phyloP scores from a whole-genome alignment of 495 filamentous ascomycete species.

The Aspergillus incahuasiensis region DNA sequence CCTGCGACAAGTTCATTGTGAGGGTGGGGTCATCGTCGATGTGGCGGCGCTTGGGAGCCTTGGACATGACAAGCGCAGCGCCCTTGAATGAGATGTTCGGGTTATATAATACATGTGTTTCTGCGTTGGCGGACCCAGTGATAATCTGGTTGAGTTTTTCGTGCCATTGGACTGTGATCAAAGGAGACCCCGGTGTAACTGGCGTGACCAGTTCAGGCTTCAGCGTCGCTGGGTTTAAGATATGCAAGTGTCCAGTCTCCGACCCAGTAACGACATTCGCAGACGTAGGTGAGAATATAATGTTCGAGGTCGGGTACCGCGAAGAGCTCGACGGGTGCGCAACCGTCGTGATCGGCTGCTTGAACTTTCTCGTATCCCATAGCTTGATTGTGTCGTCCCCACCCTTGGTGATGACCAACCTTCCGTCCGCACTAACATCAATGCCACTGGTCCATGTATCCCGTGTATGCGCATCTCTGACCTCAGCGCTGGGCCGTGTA shows the following conservation, averaged over 20 bases:
- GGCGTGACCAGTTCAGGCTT: conserved; percentile 77
- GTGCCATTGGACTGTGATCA: conserved; percentile 88
- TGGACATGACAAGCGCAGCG: conserved; percentile 84
- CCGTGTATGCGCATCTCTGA: conserved; percentile 74
- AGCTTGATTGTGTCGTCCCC: conserved; percentile 85
- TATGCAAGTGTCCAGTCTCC: conserved; percentile 78
- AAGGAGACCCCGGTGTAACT: conserved; percentile 73
- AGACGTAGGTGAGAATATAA: conserved; percentile 79
- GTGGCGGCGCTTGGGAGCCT: conserved; percentile 89
- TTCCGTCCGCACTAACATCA: conserved; percentile 86
- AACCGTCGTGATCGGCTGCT: conserved; percentile 74
- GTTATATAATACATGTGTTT: conserved; percentile 86
- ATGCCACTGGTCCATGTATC: conserved; percentile 91
- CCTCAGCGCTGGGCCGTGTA: conserved; percentile 77
- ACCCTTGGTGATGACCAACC: conserved; percentile 82
- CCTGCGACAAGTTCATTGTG: conserved; percentile 74
- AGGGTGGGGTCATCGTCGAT: conserved; percentile 86
- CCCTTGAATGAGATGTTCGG: conserved; percentile 75
- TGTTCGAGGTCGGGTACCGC: conserved; percentile 78
- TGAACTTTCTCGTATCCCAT: conserved; percentile 97
- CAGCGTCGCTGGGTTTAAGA: conserved; percentile 87
- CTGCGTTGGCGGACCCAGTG: conserved; percentile 84
- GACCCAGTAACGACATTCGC: conserved; percentile 87
- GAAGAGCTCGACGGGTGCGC: conserved; percentile 75
- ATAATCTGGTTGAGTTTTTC: conserved; percentile 93